Base-by-base conservation (phyloP, 306 rosid species). In the Vigna radiata region DNA sequence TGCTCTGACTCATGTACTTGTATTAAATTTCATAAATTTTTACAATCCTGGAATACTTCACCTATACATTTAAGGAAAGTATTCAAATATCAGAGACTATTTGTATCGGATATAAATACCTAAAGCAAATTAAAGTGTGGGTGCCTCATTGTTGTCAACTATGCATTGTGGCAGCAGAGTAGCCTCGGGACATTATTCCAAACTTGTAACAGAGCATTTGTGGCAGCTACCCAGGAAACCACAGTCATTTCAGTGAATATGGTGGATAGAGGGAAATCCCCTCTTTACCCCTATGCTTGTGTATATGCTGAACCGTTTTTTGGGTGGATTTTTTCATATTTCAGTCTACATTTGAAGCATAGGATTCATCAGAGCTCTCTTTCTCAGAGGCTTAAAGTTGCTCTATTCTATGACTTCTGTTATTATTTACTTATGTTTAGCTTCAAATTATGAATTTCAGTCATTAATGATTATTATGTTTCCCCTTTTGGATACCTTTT, bases 331-430 rank as follows among this genome's bases (percentile, higher is more conserved):
- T 60, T 14, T 63, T n/a, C 4, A 15, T 16, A 63, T 9, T 39
- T 9, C 31, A 64, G 15, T n/a, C 29, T 33, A 9, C 49, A 37
- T 64, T 64, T 17, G 70, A 64, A 64, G 10, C 49, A 37, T 10
- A 17, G 29, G 46, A 7, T 18, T 64, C 70, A 62, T 0, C 5
- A 4, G 15, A 29, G 19, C 44, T 27, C 43, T 60, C 52, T 64
- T 41, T 64, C 70, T 41, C 33, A 17, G n/a, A 41, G 31, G 70
- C 70, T 65, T 39, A 10, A 65, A 65, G 31, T 65, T 10, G 5
- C 17, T 65, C 41, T 65, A 65, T 65, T 65, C 70, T 52, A 10
- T 39, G 33, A 9, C 33, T 18, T 37, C 6, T 39, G 33, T 65
- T 39, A 39, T 64, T 9, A 41, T 10, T 65, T 8, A 17, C 29